phyloP scores from a whole-genome alignment of 306 rosid genomes.

The Macrotyloma uniflorum region DNA sequence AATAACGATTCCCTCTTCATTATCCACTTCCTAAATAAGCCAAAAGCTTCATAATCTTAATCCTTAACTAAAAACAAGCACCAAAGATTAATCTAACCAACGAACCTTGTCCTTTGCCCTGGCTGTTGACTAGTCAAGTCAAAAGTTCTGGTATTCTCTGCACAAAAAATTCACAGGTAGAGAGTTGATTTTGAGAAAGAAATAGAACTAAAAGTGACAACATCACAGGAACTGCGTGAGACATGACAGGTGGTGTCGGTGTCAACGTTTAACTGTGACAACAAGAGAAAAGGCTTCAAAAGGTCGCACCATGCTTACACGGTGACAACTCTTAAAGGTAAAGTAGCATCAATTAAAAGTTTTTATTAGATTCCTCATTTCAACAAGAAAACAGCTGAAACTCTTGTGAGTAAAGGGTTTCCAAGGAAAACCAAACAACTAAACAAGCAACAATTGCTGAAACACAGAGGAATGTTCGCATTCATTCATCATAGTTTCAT shows the following conservation, averaged over 20 bases:
- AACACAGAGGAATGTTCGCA: constrained; percentile 39
- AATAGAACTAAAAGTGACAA: constrained; percentile 42
- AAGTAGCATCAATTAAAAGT: constrained; percentile 46
- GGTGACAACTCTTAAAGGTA: constrained; percentile 37
- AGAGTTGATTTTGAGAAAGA: constrained; percentile 43
- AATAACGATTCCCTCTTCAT: constrained; percentile 29
- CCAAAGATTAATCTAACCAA: constrained; percentile 40
- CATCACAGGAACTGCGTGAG: constrained; percentile 81
- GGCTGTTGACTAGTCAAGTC: constrained; percentile 51
- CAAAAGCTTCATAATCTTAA: constrained; percentile 19
- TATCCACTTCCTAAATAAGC: constrained; percentile 38
- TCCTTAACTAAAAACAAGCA: constrained; percentile 31
- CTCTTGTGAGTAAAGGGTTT: constrained; percentile 59
- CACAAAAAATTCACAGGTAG: constrained; percentile 46
- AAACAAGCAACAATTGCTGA: constrained; percentile 52
- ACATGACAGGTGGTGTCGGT: constrained; percentile 53
- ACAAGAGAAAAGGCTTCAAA: constrained; percentile 44
- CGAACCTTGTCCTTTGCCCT: constrained; percentile 56
- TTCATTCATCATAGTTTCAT: neutral
- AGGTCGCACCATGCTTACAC: constrained; percentile 41
- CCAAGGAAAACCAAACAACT: constrained; percentile 44
- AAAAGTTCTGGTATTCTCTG: constrained; percentile 59
- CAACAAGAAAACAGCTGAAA: constrained; percentile 35
- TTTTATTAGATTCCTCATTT: constrained; percentile 26
- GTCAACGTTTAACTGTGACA: constrained; percentile 45